Base-by-base conservation (phyloP, 768 basidiomycete species). In the Mycena belliarum region DNA sequence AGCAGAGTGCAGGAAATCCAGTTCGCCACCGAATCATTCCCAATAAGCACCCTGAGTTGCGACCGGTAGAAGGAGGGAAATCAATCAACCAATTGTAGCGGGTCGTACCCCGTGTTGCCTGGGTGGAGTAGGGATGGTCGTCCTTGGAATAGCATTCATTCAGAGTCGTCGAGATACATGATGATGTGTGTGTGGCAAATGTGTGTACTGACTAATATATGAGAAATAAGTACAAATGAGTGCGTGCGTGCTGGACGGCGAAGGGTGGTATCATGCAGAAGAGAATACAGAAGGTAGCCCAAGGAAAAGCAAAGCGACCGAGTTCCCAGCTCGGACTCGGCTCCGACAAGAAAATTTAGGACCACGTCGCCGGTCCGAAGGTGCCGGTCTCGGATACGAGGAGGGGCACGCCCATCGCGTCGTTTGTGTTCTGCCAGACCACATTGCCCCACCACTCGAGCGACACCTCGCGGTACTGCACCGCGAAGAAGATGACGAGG, bases 371-470 rank as follows among this genome's bases (percentile, higher is more conserved):
- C 12, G 88, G 87, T 16, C 90, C 89, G 60, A 93, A 84, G 1
- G 72, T 79, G 41, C 79, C 81, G 2, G 76, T 72, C 18, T 79
- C 73, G 24, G 85, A 57, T 5, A 75, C 63, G 54, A 72, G 76
- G 42, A 86, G 69, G 0, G 89, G 84, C 15, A 78, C 73, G 54
- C 86, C 87, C 37, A 79, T 69, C 6, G 80, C 82, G 68, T 92
- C 91, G 28, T 83, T 86, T 16, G 87, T 93, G 51, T 87, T 83
- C 3, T 75, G 68, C 86, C 86, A 91, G 11, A 82, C 85, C 60
- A 74, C 79, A 72, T 93, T 93, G 14, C 91, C 91, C 91, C 89
- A 91, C 91, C 91, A 93, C 12, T 6, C 3, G 33, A 35, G 33
- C 46, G 80, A 74, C 60, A 91, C 66, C 26, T 66, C 65, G 43